phyloP scores from a whole-genome alignment of 176 grass and related monocot genomes.

The Zea mays region Zm-B73-REFERENCE-NAM-5.0 NC_050098.1:201095501-201096000 shows the following conservation, averaged over 20 bases:
- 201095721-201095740: neutral
- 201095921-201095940: neutral
- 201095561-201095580: conserved; percentile 78
- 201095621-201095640: conserved; percentile 66
- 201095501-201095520: neutral
- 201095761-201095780: conserved; percentile 35
- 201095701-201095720: neutral
- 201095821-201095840: neutral
- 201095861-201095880: conserved; percentile 72
- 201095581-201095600: conserved; percentile 63
- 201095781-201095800: conserved; percentile 18
- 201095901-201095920: conserved; percentile 67
- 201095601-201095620: conserved; percentile 68
- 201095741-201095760: conserved; percentile 11
- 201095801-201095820: conserved; percentile 9
- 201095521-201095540: neutral
- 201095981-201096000: neutral
- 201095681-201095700: neutral
- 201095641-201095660: conserved; percentile 67
- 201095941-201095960: no score
- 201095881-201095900: conserved; percentile 90
- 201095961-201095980: neutral
- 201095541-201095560: conserved; percentile 48
- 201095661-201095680: conserved; percentile 15
- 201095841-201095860: conserved; percentile 44